Conservation (phyloP, 352 stramenopile species). For the Plasmopara halstedii region DNA sequence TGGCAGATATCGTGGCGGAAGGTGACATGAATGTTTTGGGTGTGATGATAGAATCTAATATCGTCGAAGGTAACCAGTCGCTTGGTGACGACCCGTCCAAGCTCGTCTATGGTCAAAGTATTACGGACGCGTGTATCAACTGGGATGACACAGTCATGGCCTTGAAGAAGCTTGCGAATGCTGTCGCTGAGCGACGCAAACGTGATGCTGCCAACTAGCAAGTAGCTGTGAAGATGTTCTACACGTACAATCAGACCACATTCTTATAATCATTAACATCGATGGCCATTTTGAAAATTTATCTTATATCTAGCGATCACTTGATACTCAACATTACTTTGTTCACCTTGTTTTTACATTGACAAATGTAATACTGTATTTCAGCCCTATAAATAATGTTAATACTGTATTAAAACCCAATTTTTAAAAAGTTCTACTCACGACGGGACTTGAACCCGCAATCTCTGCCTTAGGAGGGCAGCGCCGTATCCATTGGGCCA, state of each 20-base stretch:
- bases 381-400: no score
- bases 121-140: conserved; percentile 82
- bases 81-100: conserved; percentile 56
- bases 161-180: conserved; percentile 48
- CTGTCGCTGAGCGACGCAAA: conserved; percentile 45
- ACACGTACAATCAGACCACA: no score
- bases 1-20: conserved; percentile 50
- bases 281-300: no score
- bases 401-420: no score
- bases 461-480: conserved; percentile 72
- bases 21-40: conserved; percentile 67
- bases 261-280: no score
- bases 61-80: conserved; percentile 80
- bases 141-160: conserved; percentile 72
- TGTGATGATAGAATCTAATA: conserved; percentile 87
- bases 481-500: conserved; percentile 68
- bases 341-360: no score
- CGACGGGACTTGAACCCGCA: conserved; percentile 69
- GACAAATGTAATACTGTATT: no score
- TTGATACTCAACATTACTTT: no score
- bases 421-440: conserved; percentile 17
- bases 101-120: conserved; percentile 81
- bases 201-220: conserved; percentile 9
- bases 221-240: no score
- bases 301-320: no score